Evolutionary conservation across 2,329 filamentous ascomycete species (phyloP).

Genomic region (Fusarium ambrosium): DNA sequence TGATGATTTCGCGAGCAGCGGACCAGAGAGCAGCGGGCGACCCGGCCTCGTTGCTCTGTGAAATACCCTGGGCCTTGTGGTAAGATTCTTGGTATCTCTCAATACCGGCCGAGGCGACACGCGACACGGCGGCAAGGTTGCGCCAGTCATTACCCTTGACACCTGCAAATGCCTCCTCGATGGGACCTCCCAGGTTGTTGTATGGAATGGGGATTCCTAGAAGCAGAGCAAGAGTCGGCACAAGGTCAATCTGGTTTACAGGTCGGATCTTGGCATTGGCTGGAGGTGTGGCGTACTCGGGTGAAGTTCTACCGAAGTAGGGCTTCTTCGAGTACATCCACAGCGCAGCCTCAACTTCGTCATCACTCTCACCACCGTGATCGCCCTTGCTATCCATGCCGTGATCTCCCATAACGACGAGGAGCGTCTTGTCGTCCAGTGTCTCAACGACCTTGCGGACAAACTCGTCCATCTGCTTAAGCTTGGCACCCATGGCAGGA

Average conservation of each 20-base stretch:
- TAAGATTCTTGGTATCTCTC: constrained; percentile 91
- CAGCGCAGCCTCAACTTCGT: constrained; percentile 92
- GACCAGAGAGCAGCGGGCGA: constrained; percentile 60
- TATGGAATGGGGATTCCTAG: constrained; percentile 94
- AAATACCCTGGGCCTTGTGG: constrained; percentile 77
- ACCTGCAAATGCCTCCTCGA: constrained; percentile 92
- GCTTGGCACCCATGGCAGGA: constrained; percentile 89
- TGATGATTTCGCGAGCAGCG: constrained; percentile 61
- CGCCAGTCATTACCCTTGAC: constrained; percentile 77
- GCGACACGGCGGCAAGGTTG: constrained; percentile 82
- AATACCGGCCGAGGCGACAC: constrained; percentile 86
- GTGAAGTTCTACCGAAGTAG: constrained; percentile 82
- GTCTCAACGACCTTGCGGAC: constrained; percentile 77
- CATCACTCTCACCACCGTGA: constrained; percentile 97
- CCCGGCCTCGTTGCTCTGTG: constrained; percentile 65
- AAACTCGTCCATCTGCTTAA: constrained; percentile 90
- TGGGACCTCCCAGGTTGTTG: constrained; percentile 93
- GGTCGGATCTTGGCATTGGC: constrained; percentile 82
- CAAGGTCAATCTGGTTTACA: constrained; percentile 90
- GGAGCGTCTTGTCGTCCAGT: constrained; percentile 86
- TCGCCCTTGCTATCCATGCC: constrained; percentile 98
- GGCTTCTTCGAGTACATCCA: constrained; percentile 98
- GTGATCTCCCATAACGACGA: constrained; percentile 99
- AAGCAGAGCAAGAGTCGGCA: constrained; percentile 89
- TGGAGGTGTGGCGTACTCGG: constrained; percentile 70